phyloP scores from a whole-genome alignment of 257 asterid genomes.

The Leptodermis oblonga region DNA sequence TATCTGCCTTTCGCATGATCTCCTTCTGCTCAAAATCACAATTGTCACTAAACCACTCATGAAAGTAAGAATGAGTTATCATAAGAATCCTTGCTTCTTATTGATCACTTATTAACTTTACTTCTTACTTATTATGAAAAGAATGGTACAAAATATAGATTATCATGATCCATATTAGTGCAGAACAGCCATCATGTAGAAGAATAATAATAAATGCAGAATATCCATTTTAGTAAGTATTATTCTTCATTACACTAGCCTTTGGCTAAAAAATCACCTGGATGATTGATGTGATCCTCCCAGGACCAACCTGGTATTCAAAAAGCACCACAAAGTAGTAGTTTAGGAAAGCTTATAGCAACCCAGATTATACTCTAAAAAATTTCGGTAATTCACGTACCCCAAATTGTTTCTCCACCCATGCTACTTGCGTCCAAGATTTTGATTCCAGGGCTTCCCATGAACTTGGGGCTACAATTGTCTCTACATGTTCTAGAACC shows the following conservation, averaged over 20 bases:
- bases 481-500: slow-evolving; percentile 74
- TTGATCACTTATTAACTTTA: neutral
- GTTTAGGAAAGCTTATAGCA: slow-evolving; percentile 2
- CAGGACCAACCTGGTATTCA: slow-evolving; percentile 57
- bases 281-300: slow-evolving; percentile 66
- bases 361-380: neutral
- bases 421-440: slow-evolving; percentile 57
- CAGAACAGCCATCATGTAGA: neutral
- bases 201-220: neutral
- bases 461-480: slow-evolving; percentile 58
- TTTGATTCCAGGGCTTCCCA: slow-evolving; percentile 56
- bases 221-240: neutral
- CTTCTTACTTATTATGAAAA: neutral
- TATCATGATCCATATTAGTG: neutral
- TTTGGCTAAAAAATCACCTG: slow-evolving; percentile 41
- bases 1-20: slow-evolving; percentile 36
- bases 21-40: slow-evolving; percentile 37
- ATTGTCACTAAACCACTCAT: neutral
- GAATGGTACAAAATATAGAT: neutral
- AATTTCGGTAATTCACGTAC: slow-evolving; percentile 27
- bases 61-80: neutral
- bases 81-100: neutral
- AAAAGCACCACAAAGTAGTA: slow-evolving; percentile 11
- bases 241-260: neutral
- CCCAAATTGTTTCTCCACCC: slow-evolving; percentile 78